phyloP scores from a whole-genome alignment of 768 basidiomycete species.

The Collybiopsis luxurians region DNA sequence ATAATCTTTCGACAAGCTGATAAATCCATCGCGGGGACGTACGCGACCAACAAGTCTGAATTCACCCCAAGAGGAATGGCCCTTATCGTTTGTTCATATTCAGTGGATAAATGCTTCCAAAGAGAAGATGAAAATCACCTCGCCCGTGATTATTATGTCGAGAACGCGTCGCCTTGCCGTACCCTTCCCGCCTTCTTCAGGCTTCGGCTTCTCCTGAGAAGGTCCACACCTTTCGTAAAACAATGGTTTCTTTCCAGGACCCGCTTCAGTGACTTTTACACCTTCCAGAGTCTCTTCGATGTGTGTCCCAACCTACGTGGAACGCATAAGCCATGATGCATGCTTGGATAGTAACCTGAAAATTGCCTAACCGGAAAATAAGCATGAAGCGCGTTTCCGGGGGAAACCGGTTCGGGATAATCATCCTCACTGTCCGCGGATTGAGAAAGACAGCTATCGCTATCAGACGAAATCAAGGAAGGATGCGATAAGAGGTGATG shows the following conservation, averaged over 20 bases:
- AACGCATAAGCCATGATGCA: too few species aligned
- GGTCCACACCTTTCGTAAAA: constrained; percentile 26
- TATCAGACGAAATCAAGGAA: neutral
- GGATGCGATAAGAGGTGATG: constrained; percentile 52
- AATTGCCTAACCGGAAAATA: constrained; percentile 61
- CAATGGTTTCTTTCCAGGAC: constrained; percentile 14
- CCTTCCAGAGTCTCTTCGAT: constrained; percentile 47
- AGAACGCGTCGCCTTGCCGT: constrained; percentile 25
- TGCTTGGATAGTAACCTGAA: too few species aligned
- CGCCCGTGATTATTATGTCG: constrained; percentile 74
- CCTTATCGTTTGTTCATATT: constrained; percentile 37
- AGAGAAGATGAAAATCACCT: constrained; percentile 40
- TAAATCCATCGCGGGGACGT: constrained; percentile 77
- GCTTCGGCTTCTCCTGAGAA: constrained; percentile 22
- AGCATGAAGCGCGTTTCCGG: constrained; percentile 62
- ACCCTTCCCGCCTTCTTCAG: neutral
- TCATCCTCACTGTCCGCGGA: neutral
- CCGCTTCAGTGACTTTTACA: constrained; percentile 46
- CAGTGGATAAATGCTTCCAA: neutral
- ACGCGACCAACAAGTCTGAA: constrained; percentile 79
- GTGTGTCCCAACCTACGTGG: constrained; percentile 30
- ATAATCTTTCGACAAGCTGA: constrained; percentile 84
- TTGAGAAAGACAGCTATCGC: too few species aligned
- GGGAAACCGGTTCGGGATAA: constrained; percentile 26
- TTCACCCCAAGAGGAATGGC: constrained; percentile 90